phyloP scores from a whole-genome alignment of 805 yeast species.

The Wickerhamomyces bisporus region DNA sequence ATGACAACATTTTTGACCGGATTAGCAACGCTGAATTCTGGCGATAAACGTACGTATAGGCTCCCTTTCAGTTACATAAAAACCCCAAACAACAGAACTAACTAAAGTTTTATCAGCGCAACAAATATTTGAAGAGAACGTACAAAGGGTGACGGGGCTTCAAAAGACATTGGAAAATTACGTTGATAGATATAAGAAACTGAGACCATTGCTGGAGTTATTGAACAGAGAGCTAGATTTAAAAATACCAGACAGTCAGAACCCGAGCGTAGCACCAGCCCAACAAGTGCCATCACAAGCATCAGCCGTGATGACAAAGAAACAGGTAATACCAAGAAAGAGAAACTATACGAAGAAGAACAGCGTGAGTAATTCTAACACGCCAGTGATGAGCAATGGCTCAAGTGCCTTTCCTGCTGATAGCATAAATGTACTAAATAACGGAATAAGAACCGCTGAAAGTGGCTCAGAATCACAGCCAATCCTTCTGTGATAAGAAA shows the following conservation, averaged over 20 bases:
- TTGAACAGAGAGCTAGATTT: conserved; percentile 43
- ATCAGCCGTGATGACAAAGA: conserved; percentile 7
- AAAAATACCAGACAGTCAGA: conserved; percentile 60
- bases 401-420: conserved; percentile 6
- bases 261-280: conserved; percentile 57
- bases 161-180: conserved; percentile 39
- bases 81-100: too few relatives aligned
- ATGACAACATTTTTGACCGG: conserved; percentile 33
- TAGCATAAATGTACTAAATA: neutral
- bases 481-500: conserved; percentile 18
- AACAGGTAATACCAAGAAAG: conserved; percentile 13
- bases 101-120: conserved; percentile 15
- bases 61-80: too few relatives aligned
- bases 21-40: conserved; percentile 35
- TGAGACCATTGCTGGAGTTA: conserved; percentile 42
- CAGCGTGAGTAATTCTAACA: conserved; percentile 3
- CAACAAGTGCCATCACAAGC: conserved; percentile 2
- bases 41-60: conserved; percentile 13
- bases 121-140: conserved; percentile 27
- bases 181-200: conserved; percentile 39
- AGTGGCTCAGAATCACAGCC: conserved; percentile 20
- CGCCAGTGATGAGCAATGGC: conserved; percentile 8
- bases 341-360: conserved; percentile 19
- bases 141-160: conserved; percentile 28
- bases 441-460: conserved; percentile 6